Evolutionary conservation across 2,329 filamentous ascomycete genomes (phyloP).

Genomic region (Aspergillus aculeatus): DNA sequence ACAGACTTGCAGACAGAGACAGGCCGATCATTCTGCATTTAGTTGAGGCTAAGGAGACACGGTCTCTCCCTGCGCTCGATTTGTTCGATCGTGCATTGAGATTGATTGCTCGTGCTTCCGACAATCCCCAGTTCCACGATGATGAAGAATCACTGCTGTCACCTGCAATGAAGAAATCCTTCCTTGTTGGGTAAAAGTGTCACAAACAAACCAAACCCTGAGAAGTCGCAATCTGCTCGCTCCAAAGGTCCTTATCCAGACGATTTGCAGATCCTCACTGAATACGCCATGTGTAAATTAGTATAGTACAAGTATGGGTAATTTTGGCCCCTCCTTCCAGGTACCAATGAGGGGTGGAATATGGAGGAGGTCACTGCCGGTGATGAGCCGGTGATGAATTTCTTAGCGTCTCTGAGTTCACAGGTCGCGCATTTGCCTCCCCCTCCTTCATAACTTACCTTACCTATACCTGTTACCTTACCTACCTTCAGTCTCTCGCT

Average conservation of each 20-base stretch:
- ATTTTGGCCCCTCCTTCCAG: background rate
- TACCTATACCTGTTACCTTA: background rate
- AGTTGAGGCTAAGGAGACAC: background rate
- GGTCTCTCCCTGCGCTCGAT: background rate
- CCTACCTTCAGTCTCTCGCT: too few species aligned
- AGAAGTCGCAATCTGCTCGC: background rate
- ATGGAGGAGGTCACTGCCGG: background rate
- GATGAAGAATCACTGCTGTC: too few species aligned
- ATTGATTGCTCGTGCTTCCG: background rate
- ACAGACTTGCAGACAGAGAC: background rate
- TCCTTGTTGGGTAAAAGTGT: too few species aligned
- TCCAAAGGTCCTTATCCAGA: background rate
- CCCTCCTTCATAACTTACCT: background rate
- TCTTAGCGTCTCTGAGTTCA: conserved; percentile 3
- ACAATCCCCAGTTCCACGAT: too few species aligned
- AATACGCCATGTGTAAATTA: background rate
- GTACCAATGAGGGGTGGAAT: conserved; percentile 1
- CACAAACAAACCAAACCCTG: background rate
- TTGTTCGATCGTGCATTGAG: background rate
- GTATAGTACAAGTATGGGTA: background rate
- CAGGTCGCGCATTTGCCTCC: background rate
- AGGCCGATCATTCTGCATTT: background rate
- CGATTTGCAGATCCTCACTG: background rate
- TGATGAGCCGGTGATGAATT: background rate
- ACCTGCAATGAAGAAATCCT: too few species aligned